Evolutionary conservation across 805 yeast species (phyloP), one percentile per base, ranked within the genome.

Genomic region (Wickerhamiella kazuoi): DNA sequence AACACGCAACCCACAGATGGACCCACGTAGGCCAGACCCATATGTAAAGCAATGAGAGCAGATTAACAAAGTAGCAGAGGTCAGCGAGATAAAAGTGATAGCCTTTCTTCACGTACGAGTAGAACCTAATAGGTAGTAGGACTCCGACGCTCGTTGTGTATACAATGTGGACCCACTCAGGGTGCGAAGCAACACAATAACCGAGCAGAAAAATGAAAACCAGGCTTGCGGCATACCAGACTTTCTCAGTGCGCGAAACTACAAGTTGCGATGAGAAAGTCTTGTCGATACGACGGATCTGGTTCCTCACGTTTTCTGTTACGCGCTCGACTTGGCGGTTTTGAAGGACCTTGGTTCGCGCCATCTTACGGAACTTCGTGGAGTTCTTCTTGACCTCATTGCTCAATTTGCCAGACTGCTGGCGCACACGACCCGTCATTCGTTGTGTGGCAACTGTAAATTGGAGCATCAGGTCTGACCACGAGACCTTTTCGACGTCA

Each of bases 1-100:
- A 86, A 47, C 93, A 83, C 2, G 87, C 70, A 14, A 81, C 72
- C 59, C 79, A 87, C 19, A 87, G 63, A 48, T 75, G 69, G 30
- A 67, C 65, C 2, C 93, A 80, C 26, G 65, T 51, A 0, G 98
- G 96, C 45, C 76, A 74, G 4, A 74, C 63, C 97, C 97, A 87
- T 24, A 87, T 67, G 52, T 72, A 87, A 1, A 73, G 46, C 48
- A 86, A 50, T 36, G 80, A 60, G 42, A 87, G 59, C 11, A 72
- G 49, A 52, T 87, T 90, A 34, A 80, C 96, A 55, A 78, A 90
- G 57, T 87, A 87, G 59, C 98, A 87, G 47, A 87, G 65, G 58
- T 87, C 97, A 1, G 94, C 96, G 52, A 90, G 63, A 55, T 75
- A 87, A 57, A 80, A 87, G 44, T 86, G 94, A 60, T 68, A 82